These are phyloP conservation scores for Erysimum pusillum DNA, from an alignment of 441 rosid genomes.

Conservation along the genomic window DNA sequence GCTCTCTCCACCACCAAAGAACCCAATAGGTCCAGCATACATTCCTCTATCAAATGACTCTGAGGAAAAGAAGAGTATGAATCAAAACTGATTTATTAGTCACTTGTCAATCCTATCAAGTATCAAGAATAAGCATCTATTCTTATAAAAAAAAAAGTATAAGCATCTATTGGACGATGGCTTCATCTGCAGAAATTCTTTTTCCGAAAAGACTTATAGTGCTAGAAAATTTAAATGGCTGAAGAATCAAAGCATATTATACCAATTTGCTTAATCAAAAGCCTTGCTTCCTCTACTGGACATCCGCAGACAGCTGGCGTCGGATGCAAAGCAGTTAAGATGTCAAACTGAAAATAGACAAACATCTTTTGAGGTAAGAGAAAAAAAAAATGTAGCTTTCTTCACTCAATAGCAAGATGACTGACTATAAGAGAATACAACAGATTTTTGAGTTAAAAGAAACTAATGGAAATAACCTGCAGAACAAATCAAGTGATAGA, in stretches of 20 bases:
- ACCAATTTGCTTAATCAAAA: conserved; percentile 84
- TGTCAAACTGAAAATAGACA: conserved; percentile 64
- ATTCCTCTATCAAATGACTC: conserved; percentile 95
- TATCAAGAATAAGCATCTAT: too few relatives aligned
- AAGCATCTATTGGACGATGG: conserved; percentile 15
- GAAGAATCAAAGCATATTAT: conserved; percentile 31
- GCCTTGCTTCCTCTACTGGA: conserved; percentile 83
- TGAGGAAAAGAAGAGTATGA: conserved; percentile 37
- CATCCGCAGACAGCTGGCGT: conserved; percentile 94
- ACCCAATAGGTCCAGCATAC: conserved; percentile 96
- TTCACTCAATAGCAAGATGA: conserved; percentile 9
- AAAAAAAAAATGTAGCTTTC: not conserved
- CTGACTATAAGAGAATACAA: not conserved
- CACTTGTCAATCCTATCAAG: conserved; percentile 3
- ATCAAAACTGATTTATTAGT: conserved; percentile 13
- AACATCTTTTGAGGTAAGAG: conserved; percentile 26
- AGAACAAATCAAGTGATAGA: not conserved
- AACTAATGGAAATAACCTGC: not conserved
- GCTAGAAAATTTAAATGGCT: not conserved
- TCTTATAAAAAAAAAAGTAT: too few relatives aligned
- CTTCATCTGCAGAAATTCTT: not conserved
- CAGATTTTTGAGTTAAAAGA: not conserved
- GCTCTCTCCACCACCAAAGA: conserved; percentile 96
- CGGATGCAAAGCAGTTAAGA: conserved; percentile 83
- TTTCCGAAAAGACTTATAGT: conserved; percentile 6